Evolutionary conservation across 352 stramenopile species (phyloP).

Genomic region (Peronosclerospora sorghi): DNA sequence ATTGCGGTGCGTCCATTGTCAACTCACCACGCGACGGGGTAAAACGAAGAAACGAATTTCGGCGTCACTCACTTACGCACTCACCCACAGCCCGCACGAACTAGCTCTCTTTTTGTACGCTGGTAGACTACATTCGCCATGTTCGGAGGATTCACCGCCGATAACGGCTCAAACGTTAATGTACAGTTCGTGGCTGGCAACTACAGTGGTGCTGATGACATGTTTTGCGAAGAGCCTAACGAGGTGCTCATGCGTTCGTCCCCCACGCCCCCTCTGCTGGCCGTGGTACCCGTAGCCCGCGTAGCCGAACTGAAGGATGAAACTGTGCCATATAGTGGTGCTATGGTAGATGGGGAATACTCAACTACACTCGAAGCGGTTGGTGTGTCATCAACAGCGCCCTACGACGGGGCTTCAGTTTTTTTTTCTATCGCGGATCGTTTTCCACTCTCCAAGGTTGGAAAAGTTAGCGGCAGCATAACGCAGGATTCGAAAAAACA

Average conservation of each 20-base stretch:
- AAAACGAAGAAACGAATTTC: constrained; percentile 21
- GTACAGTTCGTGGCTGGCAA: constrained; percentile 41
- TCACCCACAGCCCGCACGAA: constrained; percentile 12
- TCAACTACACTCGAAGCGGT: constrained; percentile 15
- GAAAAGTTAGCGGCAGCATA: no score
- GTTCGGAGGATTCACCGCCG: constrained; percentile 14
- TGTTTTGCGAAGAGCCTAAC: constrained; percentile 29
- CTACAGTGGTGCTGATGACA: constrained; percentile 29
- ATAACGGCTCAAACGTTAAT: constrained; percentile 5
- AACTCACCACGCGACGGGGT: constrained; percentile 2
- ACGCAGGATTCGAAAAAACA: no score
- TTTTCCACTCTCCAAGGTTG: constrained; percentile 33
- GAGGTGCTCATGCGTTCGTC: constrained; percentile 47
- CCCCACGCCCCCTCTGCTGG: constrained; percentile 25
- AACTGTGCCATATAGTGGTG: constrained; percentile 6
- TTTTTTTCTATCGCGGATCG: constrained; percentile 58
- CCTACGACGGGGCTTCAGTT: constrained; percentile 7
- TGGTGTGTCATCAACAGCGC: constrained; percentile 1
- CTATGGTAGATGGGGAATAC: constrained; percentile 19
- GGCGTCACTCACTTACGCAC: constrained; percentile 21
- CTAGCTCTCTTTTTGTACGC: constrained; percentile 1
- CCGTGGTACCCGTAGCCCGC: constrained; percentile 14
- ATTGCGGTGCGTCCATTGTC: neutral
- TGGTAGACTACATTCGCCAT: constrained; percentile 3
- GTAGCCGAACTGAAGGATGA: constrained; percentile 28